phyloP scores from a whole-genome alignment of 257 asterid genomes.

The Rhazya stricta region DNA sequence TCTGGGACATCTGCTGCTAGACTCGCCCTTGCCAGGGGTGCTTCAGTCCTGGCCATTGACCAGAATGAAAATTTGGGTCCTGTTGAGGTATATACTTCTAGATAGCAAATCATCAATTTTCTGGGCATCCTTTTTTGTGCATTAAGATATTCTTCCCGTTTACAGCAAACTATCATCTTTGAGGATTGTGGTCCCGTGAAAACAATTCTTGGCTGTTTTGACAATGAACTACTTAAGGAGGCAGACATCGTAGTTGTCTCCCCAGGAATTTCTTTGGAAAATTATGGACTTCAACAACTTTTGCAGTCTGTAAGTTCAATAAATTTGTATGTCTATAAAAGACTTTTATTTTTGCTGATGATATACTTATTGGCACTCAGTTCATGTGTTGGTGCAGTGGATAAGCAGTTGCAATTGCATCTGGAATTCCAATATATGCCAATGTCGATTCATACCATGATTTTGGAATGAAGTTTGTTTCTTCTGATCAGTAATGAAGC shows the following conservation, averaged over 20 bases:
- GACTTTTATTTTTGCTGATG: not conserved
- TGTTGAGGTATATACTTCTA: not conserved
- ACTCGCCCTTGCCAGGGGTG: conserved; percentile 45
- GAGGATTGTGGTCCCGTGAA: conserved; percentile 22
- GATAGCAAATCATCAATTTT: not conserved
- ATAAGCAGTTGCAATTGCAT: not conserved
- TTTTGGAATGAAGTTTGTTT: not conserved
- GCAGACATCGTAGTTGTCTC: conserved; percentile 34
- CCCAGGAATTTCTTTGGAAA: conserved; percentile 32
- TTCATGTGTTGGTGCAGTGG: not conserved
- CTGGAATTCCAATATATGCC: not conserved
- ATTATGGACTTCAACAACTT: conserved; percentile 27
- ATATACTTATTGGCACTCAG: not conserved
- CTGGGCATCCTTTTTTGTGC: not conserved
- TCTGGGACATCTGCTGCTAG: conserved; percentile 29
- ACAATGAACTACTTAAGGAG: conserved; percentile 18
- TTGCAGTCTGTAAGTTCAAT: conserved; percentile 27
- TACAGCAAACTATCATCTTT: conserved; percentile 21
- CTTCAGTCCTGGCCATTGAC: conserved; percentile 41
- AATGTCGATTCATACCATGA: not conserved
- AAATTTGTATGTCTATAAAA: not conserved
- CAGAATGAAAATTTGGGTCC: conserved; percentile 28
- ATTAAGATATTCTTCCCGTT: not conserved
- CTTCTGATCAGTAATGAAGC: not conserved
- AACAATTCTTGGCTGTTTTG: conserved; percentile 29